These are phyloP conservation scores for Isatis lusitanica DNA, from an alignment of 441 rosid genomes.

Conservation along the genomic window DNA sequence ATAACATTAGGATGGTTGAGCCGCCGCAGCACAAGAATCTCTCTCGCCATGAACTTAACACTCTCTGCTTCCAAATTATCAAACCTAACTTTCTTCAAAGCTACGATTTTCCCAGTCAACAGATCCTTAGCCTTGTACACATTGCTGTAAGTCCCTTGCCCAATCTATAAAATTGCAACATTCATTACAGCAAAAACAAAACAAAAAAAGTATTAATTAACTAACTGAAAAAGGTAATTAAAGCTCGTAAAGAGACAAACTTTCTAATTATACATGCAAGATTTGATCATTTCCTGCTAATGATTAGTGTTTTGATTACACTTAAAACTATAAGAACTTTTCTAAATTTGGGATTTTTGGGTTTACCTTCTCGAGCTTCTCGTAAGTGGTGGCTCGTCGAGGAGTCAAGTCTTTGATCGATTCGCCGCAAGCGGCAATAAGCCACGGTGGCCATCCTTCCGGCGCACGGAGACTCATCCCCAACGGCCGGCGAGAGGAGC, in stretches of 20 bases:
- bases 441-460: constrained; percentile 89
- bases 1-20: constrained; percentile 86
- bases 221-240: neutral
- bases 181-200: neutral
- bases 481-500: constrained; percentile 43
- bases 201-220: neutral
- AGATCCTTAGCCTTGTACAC: constrained; percentile 89
- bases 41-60: constrained; percentile 93
- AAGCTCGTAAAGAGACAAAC: neutral
- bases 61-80: constrained; percentile 89
- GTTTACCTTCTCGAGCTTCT: constrained; percentile 82
- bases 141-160: constrained; percentile 91
- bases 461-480: constrained; percentile 38
- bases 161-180: constrained; percentile 50
- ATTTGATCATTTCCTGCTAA: neutral
- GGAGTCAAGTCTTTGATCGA: constrained; percentile 79
- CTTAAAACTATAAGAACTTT: neutral
- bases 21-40: constrained; percentile 68
- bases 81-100: constrained; percentile 88
- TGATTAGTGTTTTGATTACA: constrained; percentile 14
- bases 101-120: constrained; percentile 76
- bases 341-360: neutral
- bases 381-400: constrained; percentile 76
- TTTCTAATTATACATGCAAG: neutral
- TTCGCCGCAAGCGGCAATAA: constrained; percentile 74